Conservation (phyloP, 805 yeast species). For the Pichia membranifaciens region DNA sequence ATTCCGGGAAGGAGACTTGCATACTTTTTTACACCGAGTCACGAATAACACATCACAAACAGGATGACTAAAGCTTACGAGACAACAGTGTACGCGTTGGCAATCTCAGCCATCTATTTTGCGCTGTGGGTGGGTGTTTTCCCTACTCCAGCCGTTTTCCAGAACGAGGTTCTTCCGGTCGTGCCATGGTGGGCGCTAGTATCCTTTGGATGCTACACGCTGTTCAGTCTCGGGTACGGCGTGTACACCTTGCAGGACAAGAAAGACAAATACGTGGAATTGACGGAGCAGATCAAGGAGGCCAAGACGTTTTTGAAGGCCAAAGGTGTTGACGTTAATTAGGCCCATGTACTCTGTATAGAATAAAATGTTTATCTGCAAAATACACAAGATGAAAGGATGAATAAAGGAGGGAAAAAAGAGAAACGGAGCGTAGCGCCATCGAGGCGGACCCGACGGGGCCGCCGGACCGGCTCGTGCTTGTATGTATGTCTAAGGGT, state of each 20-base stretch:
- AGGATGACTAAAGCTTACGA: slow-evolving; percentile 66
- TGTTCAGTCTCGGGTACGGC: slow-evolving; percentile 64
- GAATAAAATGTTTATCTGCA: not conserved
- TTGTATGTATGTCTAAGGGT: no score
- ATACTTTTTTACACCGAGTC: no score
- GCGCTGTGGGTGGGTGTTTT: slow-evolving; percentile 46
- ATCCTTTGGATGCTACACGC: slow-evolving; percentile 61
- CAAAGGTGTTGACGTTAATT: slow-evolving; percentile 50
- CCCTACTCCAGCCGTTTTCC: slow-evolving; percentile 46
- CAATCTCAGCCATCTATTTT: slow-evolving; percentile 47
- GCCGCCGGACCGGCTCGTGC: no score
- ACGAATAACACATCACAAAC: not conserved
- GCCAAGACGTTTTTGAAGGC: slow-evolving; percentile 53
- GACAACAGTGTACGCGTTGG: slow-evolving; percentile 41
- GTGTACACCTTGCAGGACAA: slow-evolving; percentile 66
- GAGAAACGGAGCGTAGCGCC: no score
- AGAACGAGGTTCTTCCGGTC: slow-evolving; percentile 53
- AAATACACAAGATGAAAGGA: no score
- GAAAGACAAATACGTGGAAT: slow-evolving; percentile 58
- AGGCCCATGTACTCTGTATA: slow-evolving; percentile 1
- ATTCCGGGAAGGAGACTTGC: no score
- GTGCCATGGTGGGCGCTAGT: slow-evolving; percentile 69
- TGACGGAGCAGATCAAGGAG: slow-evolving; percentile 52
- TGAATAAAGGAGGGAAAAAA: no score
- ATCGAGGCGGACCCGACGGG: no score